Evolutionary conservation across 164 flowering plant genomes (phyloP), one percentile per base, ranked within the genome.

Genomic region (Akebia trifoliata): DNA sequence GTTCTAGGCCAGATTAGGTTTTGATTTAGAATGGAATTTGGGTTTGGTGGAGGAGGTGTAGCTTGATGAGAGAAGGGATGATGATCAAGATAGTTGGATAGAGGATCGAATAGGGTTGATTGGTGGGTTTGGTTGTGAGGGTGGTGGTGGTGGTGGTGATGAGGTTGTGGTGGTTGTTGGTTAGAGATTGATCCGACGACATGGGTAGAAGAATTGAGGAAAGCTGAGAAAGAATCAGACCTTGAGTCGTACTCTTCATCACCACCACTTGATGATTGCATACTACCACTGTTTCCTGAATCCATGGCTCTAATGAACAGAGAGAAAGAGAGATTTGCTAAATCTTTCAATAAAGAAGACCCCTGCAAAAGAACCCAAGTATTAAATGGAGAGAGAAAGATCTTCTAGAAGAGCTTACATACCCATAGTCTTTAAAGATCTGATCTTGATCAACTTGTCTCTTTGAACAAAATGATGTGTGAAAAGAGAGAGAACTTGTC

Each of bases 211-310:
- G 71, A 28, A 21, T 50, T 53, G 37, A 76, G 43, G 66, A 78
- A 73, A 55, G 74, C 37, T 12, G 85, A 69, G 48, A 66, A 45
- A 15, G 83, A 56, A 4, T 66, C 71, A n/a, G 58, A 12, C 22
- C 77, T 56, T 10, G 86, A 78, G 4, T 81, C 86, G 25, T 77
- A 78, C 49, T 77, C 85, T 9, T 82, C 87, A 6, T 81, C 84
- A 2, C 82, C 87, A 20, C 79, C 82, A 57, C 82, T 78, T 0
- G 87, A 82, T n/a, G 85, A 80, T 26, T 78, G 82, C 45, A 81
- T 48, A 54, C 85, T 81, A 0, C 77, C 82, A 64, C 83, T 84
- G 54, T 75, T 83, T 1, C 72, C 82, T 17, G 91, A 85, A 60
- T 82, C 87, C 87, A 81, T 85, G 28, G 54, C 43, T n/a, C n/a